These are phyloP conservation scores for Populus euphratica DNA, from an alignment of 345 rosid genomes.

Conservation along the genomic window DNA sequence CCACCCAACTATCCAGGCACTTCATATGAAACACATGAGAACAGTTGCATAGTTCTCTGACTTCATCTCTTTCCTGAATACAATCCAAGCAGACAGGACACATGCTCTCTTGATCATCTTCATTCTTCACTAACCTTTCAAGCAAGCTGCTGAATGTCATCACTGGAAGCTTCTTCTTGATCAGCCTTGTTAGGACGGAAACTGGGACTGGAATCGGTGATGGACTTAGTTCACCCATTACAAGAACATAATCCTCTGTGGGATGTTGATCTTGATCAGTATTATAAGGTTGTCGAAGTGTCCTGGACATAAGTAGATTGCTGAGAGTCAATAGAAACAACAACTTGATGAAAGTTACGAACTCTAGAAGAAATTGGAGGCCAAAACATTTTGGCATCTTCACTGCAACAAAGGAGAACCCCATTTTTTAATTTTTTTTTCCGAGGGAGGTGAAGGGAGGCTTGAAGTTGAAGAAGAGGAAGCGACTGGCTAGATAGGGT, in stretches of 20 bases:
- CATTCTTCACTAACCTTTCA: not conserved
- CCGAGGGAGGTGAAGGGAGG: not conserved
- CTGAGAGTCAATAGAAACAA: constrained; percentile 10
- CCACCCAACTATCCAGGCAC: constrained; percentile 48
- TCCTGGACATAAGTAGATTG: constrained; percentile 32
- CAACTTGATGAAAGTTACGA: constrained; percentile 15
- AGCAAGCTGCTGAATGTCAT: constrained; percentile 20
- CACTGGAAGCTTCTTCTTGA: constrained; percentile 37
- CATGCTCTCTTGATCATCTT: not conserved
- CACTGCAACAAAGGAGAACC: constrained; percentile 11
- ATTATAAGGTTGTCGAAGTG: not conserved
- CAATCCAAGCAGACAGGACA: constrained; percentile 45
- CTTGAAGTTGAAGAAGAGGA: not conserved
- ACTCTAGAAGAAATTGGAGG: constrained; percentile 15
- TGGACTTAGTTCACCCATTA: constrained; percentile 22
- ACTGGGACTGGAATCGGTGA: constrained; percentile 28
- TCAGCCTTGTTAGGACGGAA: constrained; percentile 19
- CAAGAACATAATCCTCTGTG: constrained; percentile 17
- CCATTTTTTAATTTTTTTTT: not conserved
- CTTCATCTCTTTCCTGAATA: constrained; percentile 24
- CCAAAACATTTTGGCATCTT: constrained; percentile 21
- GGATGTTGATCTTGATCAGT: not conserved
- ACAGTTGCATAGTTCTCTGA: constrained; percentile 42
- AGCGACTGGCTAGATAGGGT: not conserved
- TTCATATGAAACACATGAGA: constrained; percentile 42